These are phyloP conservation scores for Fulvia fulva DNA, from an alignment of 2,329 filamentous ascomycete species.

Conservation along the genomic window DNA sequence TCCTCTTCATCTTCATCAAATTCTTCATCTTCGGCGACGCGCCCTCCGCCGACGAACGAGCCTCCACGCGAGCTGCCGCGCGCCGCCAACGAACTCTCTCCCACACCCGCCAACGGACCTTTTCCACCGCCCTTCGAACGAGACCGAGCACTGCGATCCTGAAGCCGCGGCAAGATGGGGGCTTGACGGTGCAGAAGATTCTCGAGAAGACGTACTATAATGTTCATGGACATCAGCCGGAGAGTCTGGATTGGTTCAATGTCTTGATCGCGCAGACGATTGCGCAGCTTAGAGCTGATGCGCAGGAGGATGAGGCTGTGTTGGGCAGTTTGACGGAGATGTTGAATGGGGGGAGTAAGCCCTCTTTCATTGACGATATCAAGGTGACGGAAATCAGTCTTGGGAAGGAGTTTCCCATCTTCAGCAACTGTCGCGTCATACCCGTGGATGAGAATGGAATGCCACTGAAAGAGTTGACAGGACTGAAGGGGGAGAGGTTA, in stretches of 20 bases:
- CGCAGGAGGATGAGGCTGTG: constrained; percentile 86
- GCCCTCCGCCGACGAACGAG: constrained; percentile 75
- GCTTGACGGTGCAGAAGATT: constrained; percentile 85
- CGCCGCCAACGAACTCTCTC: constrained; percentile 69
- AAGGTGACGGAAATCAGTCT: constrained; percentile 88
- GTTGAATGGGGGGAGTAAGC: constrained; percentile 78
- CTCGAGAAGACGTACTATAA: constrained; percentile 98
- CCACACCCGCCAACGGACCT: constrained; percentile 51
- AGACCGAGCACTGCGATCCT: constrained; percentile 26
- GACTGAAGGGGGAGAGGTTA: constrained; percentile 62
- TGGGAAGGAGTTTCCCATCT: constrained; percentile 96
- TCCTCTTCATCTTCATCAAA: constrained; percentile 94
- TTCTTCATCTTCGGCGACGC: constrained; percentile 99
- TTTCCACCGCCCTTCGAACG: constrained; percentile 33
- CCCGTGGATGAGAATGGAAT: constrained; percentile 77
- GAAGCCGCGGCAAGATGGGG: constrained; percentile 29
- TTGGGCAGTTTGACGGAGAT: constrained; percentile 78
- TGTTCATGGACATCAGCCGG: constrained; percentile 89
- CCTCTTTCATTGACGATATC: constrained; percentile 90
- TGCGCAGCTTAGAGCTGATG: constrained; percentile 88
- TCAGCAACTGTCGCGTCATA: constrained; percentile 95
- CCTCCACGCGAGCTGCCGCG: constrained; percentile 69
- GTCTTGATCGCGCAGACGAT: constrained; percentile 95
- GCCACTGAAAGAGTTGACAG: constrained; percentile 43
- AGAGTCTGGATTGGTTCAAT: constrained; percentile 98